Percentiles rank a stretch among this genome's conserved stretches.
phyloP scores from a whole-genome alignment of 257 asterid genomes.

The Plantago ovata region DNA sequence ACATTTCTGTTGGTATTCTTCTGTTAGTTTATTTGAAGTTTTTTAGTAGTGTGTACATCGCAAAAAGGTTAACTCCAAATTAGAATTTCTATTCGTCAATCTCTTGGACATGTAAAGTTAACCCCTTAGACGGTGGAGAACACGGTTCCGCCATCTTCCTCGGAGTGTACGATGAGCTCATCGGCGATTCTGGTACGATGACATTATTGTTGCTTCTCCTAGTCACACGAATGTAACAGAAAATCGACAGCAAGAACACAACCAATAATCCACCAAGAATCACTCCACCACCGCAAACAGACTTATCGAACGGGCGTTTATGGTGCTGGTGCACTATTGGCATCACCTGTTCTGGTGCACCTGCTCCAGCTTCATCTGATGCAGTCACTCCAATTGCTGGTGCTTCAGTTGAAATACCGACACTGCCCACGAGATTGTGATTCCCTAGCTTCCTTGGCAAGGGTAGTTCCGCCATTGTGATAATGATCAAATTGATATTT shows the following conservation, averaged over 20 bases:
- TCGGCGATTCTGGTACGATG: constrained; percentile 24
- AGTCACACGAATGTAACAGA: constrained; percentile 65
- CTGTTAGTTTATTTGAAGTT: too few relatives aligned
- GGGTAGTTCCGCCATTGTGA: constrained; percentile 16
- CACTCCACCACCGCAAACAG: constrained; percentile 33
- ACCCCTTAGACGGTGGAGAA: background rate
- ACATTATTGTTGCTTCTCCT: constrained; percentile 27
- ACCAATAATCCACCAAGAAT: constrained; percentile 28
- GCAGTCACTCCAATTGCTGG: constrained; percentile 6
- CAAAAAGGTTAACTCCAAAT: too few relatives aligned
- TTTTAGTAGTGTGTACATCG: too few relatives aligned
- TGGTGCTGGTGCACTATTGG: constrained; percentile 17
- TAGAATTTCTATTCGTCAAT: background rate
- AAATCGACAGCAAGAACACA: constrained; percentile 45
- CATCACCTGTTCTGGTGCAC: constrained; percentile 17
- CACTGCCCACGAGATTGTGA: background rate
- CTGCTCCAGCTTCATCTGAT: constrained; percentile 14
- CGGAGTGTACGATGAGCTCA: constrained; percentile 16
- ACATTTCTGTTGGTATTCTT: too few relatives aligned
- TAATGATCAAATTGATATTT: constrained; percentile 15
- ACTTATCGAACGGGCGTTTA: constrained; percentile 24
- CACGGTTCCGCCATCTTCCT: constrained; percentile 16
- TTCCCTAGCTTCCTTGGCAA: constrained; percentile 26
- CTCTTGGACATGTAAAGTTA: background rate
- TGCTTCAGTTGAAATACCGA: constrained; percentile 7